Evolutionary conservation across 805 yeast genomes (phyloP), one percentile per base, ranked within the genome.

Genomic region (Yarrowia divulgata): DNA sequence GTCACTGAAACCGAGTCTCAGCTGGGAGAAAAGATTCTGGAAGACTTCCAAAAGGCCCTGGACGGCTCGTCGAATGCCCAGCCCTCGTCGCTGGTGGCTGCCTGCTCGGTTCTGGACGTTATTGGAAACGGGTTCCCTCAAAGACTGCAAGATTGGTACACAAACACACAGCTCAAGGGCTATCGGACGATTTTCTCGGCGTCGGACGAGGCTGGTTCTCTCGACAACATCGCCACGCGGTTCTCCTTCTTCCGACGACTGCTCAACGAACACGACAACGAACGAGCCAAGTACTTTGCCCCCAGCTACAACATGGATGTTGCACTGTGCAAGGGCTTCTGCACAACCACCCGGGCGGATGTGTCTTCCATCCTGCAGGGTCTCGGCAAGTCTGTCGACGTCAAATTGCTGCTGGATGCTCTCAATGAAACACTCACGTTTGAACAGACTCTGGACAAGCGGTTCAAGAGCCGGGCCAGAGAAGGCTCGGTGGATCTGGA

Each of bases 141-240:
- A 60, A 85, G 85, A 74, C 81, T 94, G 58, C 78, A 87, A 9
- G 85, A 83, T 58, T 91, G 96, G 94, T 91, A 90, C 77, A 85
- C 90, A 70, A 85, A 85, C 69, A 82, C 82, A 39, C 87, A 89
- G 71, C 81, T 95, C 67, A 85, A 85, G 74, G 98, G 94, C 74
- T 87, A 94, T 54, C 84, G 84, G 43, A 80, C 86, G 29, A 91
- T 95, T 12, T 95, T 95, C 79, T 85, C 87, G 68, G 82, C 88
- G 10, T 83, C 87, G 14, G 98, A 93, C 73, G 99, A 95, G 78
- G 99, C 99, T 0, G 98, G 98, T 0, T 89, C 96, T 6, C 80
- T 95, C 70, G 99, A 95, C 70, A 95, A 95, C 77, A 79, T 95
- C 66, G 84, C 87, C 39, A 81, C 98, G 73, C 81, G 99, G 62